A percentile compares a stretch with the other conserved stretches of the same genome.
These are phyloP conservation scores for Colletotrichum sp. DNA, from an alignment of 2,329 filamentous ascomycete species.

Conservation along the genomic window DNA sequence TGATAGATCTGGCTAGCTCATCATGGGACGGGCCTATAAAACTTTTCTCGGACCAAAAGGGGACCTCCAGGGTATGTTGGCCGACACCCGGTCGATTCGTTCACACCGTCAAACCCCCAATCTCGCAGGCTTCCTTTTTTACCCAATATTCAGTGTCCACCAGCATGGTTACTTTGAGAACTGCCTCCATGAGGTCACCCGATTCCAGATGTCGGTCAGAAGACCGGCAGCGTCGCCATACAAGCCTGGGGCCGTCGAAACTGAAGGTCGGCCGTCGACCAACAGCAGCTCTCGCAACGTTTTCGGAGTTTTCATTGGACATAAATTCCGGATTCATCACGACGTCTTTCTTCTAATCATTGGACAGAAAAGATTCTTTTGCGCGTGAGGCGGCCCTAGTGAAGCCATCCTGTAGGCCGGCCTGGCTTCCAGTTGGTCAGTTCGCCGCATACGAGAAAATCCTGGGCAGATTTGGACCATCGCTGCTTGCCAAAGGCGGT, in stretches of 20 bases:
- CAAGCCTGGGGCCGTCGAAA: not conserved
- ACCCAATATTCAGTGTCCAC: not conserved
- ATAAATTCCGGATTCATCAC: constrained; percentile 38
- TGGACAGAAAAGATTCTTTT: constrained; percentile 43
- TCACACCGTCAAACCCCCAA: not conserved
- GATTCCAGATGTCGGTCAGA: not conserved
- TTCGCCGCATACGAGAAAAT: constrained; percentile 24
- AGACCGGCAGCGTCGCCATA: not conserved
- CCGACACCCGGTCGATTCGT: not conserved
- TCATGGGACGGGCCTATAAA: constrained; percentile 3
- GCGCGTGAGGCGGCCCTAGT: constrained; percentile 40
- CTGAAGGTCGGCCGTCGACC: constrained; percentile 24
- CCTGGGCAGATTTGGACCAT: constrained; percentile 16
- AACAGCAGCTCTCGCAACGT: constrained; percentile 31
- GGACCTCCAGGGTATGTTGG: not conserved
- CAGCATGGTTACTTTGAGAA: not conserved
- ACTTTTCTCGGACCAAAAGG: not conserved
- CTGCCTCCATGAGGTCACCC: not conserved
- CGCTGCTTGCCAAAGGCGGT: not conserved
- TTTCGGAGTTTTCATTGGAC: constrained; percentile 36
- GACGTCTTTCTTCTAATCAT: constrained; percentile 33
- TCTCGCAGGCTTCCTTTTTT: not conserved
- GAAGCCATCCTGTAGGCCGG: constrained; percentile 40
- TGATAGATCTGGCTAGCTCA: constrained; percentile 16
- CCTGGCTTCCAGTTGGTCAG: constrained; percentile 51